Evolutionary conservation across 805 yeast genomes (phyloP), one percentile per base, ranked within the genome.

Genomic region (Metschnikowia sp.): DNA sequence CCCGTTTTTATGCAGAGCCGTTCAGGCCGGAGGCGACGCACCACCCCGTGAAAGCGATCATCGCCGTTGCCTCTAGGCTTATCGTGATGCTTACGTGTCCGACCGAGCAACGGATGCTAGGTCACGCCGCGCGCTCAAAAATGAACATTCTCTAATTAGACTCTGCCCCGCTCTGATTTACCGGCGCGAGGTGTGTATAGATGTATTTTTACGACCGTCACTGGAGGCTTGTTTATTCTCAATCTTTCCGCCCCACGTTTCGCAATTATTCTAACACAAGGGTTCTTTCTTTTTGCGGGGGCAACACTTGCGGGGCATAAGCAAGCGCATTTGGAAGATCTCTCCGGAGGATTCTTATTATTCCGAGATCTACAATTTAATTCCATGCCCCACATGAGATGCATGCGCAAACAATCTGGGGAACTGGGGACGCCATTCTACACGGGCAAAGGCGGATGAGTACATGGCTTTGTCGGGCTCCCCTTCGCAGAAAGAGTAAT

Each of bases 191-290:
- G 43, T n/a, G 43, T 40, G 43, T 26, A 40, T 19, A 33, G 30
- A 13, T 40, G 11, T 10, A 31, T 26, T 9, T 40, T 40, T 40
- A 40, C 43, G 43, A 32, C 43, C 18, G 31, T 22, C 26, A 19
- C 22, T 22, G 32, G 33, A 10, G 31, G 10, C 36, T 19, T 19
- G 43, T 9, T 10, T n/a, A n/a, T 12, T n/a, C 10, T 19, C 10
- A 40, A 40, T 11, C 43, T 32, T 40, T 40, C 43, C 37, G 36
- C 43, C 40, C 40, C 40, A 37, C 32, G 13, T 12, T 26, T 37
- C 40, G 40, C 10, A 37, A 37, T 9, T 5, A 36, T 36, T 36
- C 35, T 13, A n/a, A 26, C 26, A 28, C 42, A 15, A 10, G 12
- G 12, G 8, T 2, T n/a, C 36, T 38, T 26, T n/a, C n/a, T 31